Percentiles rank a stretch among this genome's conserved stretches.
Conservation (phyloP, 345 rosid genomes). For the Hibiscus syriacus region DNA sequence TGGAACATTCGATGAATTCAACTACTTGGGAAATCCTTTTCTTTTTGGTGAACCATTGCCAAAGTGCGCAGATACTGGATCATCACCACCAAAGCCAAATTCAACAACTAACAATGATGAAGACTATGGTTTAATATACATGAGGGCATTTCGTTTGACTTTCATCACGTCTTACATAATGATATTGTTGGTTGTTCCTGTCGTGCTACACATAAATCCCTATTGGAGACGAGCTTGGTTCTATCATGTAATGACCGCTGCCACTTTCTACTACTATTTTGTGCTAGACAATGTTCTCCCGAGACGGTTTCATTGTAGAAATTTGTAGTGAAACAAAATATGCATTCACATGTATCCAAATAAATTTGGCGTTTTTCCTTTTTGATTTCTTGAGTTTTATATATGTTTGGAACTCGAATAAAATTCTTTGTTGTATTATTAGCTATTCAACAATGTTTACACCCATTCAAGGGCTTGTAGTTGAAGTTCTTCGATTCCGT, state of each 20-base stretch:
- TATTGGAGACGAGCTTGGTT: conserved; percentile 1
- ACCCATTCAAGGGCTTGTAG: too few species aligned
- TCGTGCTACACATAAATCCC: conserved; percentile 1
- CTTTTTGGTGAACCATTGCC: conserved; percentile 22
- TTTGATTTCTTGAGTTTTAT: too few species aligned
- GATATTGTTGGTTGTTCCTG: neutral
- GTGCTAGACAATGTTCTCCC: neutral
- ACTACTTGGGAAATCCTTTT: conserved; percentile 20
- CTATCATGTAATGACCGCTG: neutral
- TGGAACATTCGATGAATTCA: conserved; percentile 14
- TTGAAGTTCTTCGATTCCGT: too few species aligned
- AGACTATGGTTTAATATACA: neutral
- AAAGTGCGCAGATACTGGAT: neutral
- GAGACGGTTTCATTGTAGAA: neutral
- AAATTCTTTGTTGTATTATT: too few species aligned
- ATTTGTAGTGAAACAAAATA: too few species aligned
- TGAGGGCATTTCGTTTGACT: neutral
- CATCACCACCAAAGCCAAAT: neutral
- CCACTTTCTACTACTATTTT: neutral
- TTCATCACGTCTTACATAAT: neutral
- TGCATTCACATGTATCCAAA: too few species aligned
- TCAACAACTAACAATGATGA: neutral
- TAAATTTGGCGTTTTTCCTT: too few species aligned
- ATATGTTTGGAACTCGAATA: too few species aligned
- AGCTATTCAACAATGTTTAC: too few species aligned